Base-by-base conservation (phyloP, 345 rosid species). In the Triadica sebifera region DNA sequence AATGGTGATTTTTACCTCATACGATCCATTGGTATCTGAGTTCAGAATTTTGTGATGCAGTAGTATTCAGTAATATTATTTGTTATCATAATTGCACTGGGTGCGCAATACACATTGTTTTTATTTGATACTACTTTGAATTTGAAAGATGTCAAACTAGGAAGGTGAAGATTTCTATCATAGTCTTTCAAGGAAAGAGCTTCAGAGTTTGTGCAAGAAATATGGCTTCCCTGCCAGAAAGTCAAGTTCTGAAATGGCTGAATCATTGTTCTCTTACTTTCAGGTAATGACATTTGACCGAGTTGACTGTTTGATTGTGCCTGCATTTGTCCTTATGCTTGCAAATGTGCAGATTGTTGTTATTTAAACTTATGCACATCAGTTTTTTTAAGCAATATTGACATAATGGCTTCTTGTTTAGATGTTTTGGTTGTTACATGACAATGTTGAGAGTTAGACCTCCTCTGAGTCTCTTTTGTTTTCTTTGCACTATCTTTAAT, bases 161-260 rank as follows among this genome's bases (percentile, higher is more conserved):
- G 85, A 83, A 66, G 83, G 72, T 66, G 79, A 75, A 67, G 84
- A 83, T n/a, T 86, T 67, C 73, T 85, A 72, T 73, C 71, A 67
- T 13, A 75, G 78, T 15, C 89, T 83, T 75, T 80, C 97, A 12
- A 79, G 95, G 84, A 90, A 85, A 86, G 92, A 90, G 80, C 96
- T 92, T 73, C 92, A 89, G 64, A 85, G 82, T 81, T 70, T 89
- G 74, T 92, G 97, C 83, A 90, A 88, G 85, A 84, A 77, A 65
- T 86, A 79, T 81, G 85, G 88, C 60, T 81, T 92, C 77, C 97
- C 96, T 37, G 89, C 96, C 19, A 86, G 87, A 79, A 88, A 82
- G 80, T 88, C 96, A 11, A 90, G 82, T 57, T 80, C 77, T 1
- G 89, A 89, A 63, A 85, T 92, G 91, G 92, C 87, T 62, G 82